Base-by-base conservation (phyloP, 169 alveolate species). In the Eimeria sp. region DNA sequence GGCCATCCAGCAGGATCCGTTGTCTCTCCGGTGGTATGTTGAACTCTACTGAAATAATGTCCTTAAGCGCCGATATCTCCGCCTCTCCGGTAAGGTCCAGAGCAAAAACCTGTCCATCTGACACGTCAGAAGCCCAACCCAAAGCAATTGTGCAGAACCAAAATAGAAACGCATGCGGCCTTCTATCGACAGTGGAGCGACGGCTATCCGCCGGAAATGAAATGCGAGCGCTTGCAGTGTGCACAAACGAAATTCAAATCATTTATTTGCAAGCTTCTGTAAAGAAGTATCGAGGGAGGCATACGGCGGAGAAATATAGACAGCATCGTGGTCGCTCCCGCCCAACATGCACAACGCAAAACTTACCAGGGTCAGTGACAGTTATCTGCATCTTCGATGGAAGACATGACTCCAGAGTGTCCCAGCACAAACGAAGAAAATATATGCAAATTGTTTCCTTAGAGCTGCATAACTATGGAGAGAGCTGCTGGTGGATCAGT, bases 311-410 rank as follows among this genome's bases (percentile, higher is more conserved):
- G n/a, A 43, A 25, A 49, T 27, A 25, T 8, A n/a, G 49, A 68
- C 68, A 54, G 71, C 66, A 54, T 49, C 66, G 27, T 20, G 25
- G 68, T 27, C 18, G 46, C n/a, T 27, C 14, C 56, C 88, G 18
- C 64, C 40, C 64, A 1, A n/a, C 43, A 43, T 46, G 25, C 64
- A 46, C 66, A 78, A 20, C 68, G n/a, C 46, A 16, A 78, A 52
- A 78, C 93, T n/a, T 87, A 87, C 93, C 93, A 40, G 93, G 82
- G 93, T 87, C 93, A 25, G 93, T 87, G 62, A 87, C 93, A n/a
- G 93, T 87, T 71, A 87, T 64, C 66, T 87, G 93, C 93, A 87
- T 87, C 82, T 60, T 87, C 83, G 66, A 37, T 25, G 93, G 62
- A 62, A 60, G 37, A 23, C 54, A 64, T 60, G 66, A 37, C 64